These are phyloP conservation scores for Leccinum uliginosum DNA, from an alignment of 768 basidiomycete species.

Conservation along the genomic window DNA sequence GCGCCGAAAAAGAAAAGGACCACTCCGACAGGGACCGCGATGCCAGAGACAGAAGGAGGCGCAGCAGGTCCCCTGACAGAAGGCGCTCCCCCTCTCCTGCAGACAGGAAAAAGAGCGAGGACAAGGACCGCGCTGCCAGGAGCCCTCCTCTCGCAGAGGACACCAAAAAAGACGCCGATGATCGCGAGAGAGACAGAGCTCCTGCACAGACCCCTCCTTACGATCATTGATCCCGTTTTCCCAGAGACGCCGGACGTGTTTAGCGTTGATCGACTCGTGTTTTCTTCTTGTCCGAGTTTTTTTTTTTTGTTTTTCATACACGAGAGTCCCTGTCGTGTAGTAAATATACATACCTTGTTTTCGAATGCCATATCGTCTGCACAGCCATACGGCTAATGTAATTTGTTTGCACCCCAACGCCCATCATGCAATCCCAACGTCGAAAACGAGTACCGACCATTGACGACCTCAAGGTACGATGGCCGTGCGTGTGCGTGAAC, in stretches of 20 bases:
- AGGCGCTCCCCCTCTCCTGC: slow-evolving; percentile 42
- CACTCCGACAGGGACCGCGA: slow-evolving; percentile 28
- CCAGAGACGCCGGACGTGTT: not conserved
- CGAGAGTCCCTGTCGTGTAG: slow-evolving; percentile 10
- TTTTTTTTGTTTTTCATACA: slow-evolving; percentile 4
- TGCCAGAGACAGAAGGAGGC: slow-evolving; percentile 44
- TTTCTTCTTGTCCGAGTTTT: not conserved
- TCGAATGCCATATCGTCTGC: slow-evolving; percentile 13
- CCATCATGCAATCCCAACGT: slow-evolving; percentile 18
- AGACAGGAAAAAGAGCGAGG: slow-evolving; percentile 38
- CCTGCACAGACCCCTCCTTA: slow-evolving; percentile 54
- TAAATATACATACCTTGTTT: slow-evolving; percentile 20
- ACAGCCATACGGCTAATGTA: not conserved
- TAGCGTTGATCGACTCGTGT: slow-evolving; percentile 2
- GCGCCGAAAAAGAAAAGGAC: slow-evolving; percentile 34
- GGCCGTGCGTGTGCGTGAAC: not conserved
- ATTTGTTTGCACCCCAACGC: not conserved
- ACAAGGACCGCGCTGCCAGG: slow-evolving; percentile 41
- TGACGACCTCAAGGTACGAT: slow-evolving; percentile 30
- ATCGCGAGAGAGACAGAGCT: slow-evolving; percentile 49
- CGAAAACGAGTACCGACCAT: slow-evolving; percentile 30
- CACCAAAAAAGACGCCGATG: slow-evolving; percentile 38
- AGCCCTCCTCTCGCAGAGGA: slow-evolving; percentile 48
- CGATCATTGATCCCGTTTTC: slow-evolving; percentile 32
- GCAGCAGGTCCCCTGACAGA: slow-evolving; percentile 47